Evolutionary conservation across 495 filamentous ascomycete genomes (phyloP).

Genomic region (Talaromyces liani): DNA sequence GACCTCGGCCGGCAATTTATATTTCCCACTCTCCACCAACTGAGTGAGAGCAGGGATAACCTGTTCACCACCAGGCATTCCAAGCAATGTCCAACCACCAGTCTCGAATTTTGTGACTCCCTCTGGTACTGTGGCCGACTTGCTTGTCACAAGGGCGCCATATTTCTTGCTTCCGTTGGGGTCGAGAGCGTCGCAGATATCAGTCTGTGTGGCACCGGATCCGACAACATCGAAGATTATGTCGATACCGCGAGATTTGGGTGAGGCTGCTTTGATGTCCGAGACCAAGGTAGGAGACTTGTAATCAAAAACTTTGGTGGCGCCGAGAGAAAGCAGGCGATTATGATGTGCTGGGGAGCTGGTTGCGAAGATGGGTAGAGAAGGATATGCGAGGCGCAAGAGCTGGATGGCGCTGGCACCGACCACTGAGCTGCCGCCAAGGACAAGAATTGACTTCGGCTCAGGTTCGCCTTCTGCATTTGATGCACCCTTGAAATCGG

Average conservation of each 20-base stretch:
- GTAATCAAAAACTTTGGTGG: conserved; percentile 23
- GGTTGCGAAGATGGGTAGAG: conserved; percentile 27
- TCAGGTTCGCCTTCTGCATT: conserved; percentile 9
- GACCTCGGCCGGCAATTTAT: conserved; percentile 5
- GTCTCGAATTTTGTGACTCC: conserved; percentile 3
- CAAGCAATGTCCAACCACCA: not conserved
- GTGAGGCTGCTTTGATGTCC: conserved; percentile 22
- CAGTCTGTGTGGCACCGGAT: conserved; percentile 12
- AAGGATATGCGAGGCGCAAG: conserved; percentile 26
- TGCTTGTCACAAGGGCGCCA: conserved; percentile 24
- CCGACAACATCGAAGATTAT: conserved; percentile 34
- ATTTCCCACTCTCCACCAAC: conserved; percentile 6
- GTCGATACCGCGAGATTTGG: conserved; percentile 27
- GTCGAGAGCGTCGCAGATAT: conserved; percentile 16
- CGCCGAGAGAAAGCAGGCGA: conserved; percentile 23
- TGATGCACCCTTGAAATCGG: conserved; percentile 17
- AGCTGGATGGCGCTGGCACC: conserved; percentile 34
- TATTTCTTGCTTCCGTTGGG: conserved; percentile 25
- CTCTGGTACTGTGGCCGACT: conserved; percentile 1
- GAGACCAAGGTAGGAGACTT: conserved; percentile 10
- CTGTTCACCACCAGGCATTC: conserved; percentile 2
- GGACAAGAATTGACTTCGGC: conserved; percentile 28
- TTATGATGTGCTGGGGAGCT: conserved; percentile 27
- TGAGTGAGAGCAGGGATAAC: conserved; percentile 3
- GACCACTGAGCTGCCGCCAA: conserved; percentile 35